These are phyloP conservation scores for Tricholoma hemisulphureum DNA, from an alignment of 768 basidiomycete genomes.

Conservation along the genomic window DNA sequence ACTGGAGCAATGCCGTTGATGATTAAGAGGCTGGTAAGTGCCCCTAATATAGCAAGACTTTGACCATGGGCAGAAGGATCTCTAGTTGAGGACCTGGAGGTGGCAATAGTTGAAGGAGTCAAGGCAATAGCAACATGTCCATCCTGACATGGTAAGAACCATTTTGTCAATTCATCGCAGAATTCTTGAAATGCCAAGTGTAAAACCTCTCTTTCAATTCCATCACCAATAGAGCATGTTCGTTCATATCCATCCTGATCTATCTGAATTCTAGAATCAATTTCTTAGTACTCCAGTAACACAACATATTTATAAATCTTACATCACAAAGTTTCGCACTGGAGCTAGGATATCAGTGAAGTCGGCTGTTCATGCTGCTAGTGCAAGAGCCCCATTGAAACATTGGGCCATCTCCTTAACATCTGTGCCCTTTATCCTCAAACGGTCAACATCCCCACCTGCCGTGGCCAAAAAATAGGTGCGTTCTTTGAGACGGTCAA, in stretches of 20 bases:
- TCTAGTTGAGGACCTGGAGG: background rate
- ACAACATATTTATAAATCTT: background rate
- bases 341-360: background rate
- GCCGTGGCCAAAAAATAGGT: background rate
- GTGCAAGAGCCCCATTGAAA: slow-evolving; percentile 1
- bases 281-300: background rate
- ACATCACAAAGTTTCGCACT: background rate
- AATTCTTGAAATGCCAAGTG: background rate
- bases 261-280: background rate
- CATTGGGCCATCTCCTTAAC: background rate
- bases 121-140: background rate
- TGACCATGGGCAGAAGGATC: background rate
- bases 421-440: background rate
- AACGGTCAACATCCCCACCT: background rate
- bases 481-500: background rate
- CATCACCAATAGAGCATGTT: background rate
- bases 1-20: background rate
- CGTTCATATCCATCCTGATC: background rate
- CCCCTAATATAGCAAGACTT: background rate
- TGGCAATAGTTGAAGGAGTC: background rate
- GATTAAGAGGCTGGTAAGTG: slow-evolving; percentile 1
- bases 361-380: background rate
- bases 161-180: background rate
- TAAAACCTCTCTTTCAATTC: background rate
- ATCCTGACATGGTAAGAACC: background rate